These are phyloP conservation scores for Uronychia binucleata DNA, from an alignment of 73 alveolate species.

Conservation along the genomic window DNA sequence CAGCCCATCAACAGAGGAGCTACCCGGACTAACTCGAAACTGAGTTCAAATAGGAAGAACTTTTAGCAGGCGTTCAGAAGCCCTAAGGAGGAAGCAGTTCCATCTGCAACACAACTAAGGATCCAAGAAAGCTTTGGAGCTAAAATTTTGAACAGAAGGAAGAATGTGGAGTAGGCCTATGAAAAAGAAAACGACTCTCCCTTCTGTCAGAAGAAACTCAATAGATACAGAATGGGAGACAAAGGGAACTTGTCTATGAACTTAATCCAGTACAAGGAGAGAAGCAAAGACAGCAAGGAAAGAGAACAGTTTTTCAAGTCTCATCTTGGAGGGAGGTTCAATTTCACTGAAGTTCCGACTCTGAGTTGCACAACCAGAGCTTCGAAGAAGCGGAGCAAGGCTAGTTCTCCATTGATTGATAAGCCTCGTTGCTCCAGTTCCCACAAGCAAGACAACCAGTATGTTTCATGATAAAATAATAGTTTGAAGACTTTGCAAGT, in stretches of 20 bases:
- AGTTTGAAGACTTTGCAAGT: not conserved
- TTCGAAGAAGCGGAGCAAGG: not conserved
- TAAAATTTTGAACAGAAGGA: not conserved
- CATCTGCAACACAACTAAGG: not conserved
- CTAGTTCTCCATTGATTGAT: not conserved
- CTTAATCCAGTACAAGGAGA: not conserved
- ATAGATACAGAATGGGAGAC: not conserved
- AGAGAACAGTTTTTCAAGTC: not conserved
- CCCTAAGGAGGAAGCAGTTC: not conserved
- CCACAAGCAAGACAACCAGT: not conserved
- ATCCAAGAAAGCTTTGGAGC: not conserved
- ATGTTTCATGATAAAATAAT: not conserved
- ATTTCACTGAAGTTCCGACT: not conserved
- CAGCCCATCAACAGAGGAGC: not conserved
- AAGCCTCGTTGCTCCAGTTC: not conserved
- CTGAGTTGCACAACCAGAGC: not conserved
- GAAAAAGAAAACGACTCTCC: not conserved
- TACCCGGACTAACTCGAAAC: not conserved
- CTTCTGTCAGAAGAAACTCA: not conserved
- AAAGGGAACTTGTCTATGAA: not conserved
- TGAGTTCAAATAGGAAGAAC: not conserved
- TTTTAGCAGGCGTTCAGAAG: not conserved
- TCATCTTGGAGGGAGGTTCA: not conserved
- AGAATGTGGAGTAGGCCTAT: not conserved
- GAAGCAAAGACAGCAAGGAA: not conserved